Conservation (phyloP, 2,329 filamentous ascomycete species). For the Colletotrichum simmondsii region DNA sequence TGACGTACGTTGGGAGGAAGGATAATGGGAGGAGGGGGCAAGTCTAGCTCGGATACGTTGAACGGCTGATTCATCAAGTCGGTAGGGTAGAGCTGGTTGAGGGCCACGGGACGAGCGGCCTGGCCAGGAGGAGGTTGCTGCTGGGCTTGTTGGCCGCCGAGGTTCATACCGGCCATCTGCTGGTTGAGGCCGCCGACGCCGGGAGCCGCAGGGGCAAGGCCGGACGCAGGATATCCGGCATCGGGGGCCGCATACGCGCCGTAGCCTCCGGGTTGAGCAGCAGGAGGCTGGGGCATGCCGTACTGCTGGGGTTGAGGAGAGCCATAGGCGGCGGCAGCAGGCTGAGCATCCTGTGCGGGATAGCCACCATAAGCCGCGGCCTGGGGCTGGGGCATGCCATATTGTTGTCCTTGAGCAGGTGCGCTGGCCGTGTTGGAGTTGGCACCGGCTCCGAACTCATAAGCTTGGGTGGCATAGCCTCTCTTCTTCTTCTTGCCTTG, state of each 20-base stretch:
- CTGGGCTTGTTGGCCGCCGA: constrained; percentile 70
- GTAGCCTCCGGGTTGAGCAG: constrained; percentile 55
- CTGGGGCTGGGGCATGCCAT: constrained; percentile 56
- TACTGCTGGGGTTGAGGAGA: constrained; percentile 52
- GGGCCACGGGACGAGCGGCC: constrained; percentile 56
- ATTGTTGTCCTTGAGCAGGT: constrained; percentile 55
- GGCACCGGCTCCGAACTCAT: constrained; percentile 89
- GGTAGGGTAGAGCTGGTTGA: constrained; percentile 93
- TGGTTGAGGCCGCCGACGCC: constrained; percentile 81
- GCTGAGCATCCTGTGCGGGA: constrained; percentile 59
- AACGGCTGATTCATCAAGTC: constrained; percentile 94
- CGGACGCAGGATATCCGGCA: constrained; percentile 71
- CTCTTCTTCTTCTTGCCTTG: constrained; percentile 87
- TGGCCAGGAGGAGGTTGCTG: constrained; percentile 54
- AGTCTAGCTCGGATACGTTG: constrained; percentile 91
- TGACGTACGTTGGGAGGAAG: constrained; percentile 88
- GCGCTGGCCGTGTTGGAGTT: constrained; percentile 69
- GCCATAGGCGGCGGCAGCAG: constrained; percentile 52
- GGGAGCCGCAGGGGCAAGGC: constrained; percentile 51
- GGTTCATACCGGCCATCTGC: constrained; percentile 86
- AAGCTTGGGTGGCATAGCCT: constrained; percentile 93
- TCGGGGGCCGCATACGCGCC: constrained; percentile 77
- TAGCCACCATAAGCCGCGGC: constrained; percentile 69
- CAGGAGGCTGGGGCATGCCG: constrained; percentile 52
- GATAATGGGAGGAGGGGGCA: constrained; percentile 90